Percentiles rank a stretch among this genome's conserved stretches.
Evolutionary conservation across 179 eudicot genomes (phyloP).

Genomic region (Gypsophila paniculata): DNA sequence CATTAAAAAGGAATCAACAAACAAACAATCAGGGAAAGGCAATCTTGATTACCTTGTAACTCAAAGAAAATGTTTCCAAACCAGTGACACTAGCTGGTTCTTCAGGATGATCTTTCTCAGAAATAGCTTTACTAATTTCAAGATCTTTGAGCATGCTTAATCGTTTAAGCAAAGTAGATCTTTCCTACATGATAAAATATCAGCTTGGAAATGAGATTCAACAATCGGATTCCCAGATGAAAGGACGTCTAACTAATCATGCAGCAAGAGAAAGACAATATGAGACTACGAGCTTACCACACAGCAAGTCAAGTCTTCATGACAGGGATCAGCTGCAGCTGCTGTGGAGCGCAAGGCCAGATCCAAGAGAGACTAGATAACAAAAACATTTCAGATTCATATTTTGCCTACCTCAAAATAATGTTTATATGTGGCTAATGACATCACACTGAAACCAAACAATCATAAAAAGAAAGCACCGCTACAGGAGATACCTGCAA

Average conservation of each 20-base stretch:
- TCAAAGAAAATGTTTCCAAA: slow-evolving; percentile 78
- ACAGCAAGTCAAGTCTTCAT: slow-evolving; percentile 89
- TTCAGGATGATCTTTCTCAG: slow-evolving; percentile 51
- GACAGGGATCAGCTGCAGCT: slow-evolving; percentile 94
- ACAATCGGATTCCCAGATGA: not conserved
- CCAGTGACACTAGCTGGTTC: slow-evolving; percentile 87
- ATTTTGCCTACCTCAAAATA: not conserved
- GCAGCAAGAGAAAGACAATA: slow-evolving; percentile 8
- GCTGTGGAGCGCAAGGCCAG: slow-evolving; percentile 95
- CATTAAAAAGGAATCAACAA: not conserved
- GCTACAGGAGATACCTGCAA: slow-evolving; percentile 61
- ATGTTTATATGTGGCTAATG: not conserved
- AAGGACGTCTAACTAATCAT: not conserved
- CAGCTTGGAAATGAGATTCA: slow-evolving; percentile 13
- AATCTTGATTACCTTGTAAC: slow-evolving; percentile 63
- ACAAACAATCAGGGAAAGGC: slow-evolving; percentile 5
- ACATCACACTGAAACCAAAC: slow-evolving; percentile 1
- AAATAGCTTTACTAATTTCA: slow-evolving; percentile 46
- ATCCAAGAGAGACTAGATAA: slow-evolving; percentile 80
- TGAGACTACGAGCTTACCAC: slow-evolving; percentile 51
- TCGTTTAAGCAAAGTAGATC: slow-evolving; percentile 65
- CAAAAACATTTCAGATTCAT: slow-evolving; percentile 19
- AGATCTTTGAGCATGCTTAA: slow-evolving; percentile 85
- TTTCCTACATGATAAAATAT: slow-evolving; percentile 53
- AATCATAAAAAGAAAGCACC: slow-evolving; percentile 4